Conservation (phyloP, 2,329 filamentous ascomycete species). For the Leptodontidium sp. region DNA sequence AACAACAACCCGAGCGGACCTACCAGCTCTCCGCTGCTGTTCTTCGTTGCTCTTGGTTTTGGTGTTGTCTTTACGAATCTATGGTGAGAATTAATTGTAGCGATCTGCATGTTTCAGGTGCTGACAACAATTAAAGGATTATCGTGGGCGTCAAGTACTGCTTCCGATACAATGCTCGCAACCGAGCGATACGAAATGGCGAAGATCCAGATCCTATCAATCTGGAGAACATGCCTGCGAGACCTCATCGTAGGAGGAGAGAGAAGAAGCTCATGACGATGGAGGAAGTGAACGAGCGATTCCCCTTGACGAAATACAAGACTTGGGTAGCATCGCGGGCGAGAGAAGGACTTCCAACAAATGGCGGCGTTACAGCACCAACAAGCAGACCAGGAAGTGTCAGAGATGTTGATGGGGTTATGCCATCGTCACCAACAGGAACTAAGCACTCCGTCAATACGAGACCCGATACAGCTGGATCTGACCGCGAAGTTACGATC, state of each 20-base stretch:
- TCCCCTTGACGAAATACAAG: constrained; percentile 97
- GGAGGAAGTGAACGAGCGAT: constrained; percentile 98
- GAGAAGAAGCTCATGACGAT: constrained; percentile 99
- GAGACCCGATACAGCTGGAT: constrained; percentile 37
- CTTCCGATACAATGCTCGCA: constrained; percentile 96
- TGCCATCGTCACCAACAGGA: constrained; percentile 49
- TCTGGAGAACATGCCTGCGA: constrained; percentile 78
- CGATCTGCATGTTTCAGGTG: constrained; percentile 40
- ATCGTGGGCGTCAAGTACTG: constrained; percentile 99
- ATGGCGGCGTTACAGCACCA: constrained; percentile 81
- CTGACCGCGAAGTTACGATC: constrained; percentile 33
- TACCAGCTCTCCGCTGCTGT: constrained; percentile 79
- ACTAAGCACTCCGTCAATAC: constrained; percentile 48
- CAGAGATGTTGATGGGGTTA: constrained; percentile 68
- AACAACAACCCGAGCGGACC: constrained; percentile 48
- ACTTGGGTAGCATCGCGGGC: constrained; percentile 87
- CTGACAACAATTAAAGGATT: constrained; percentile 70
- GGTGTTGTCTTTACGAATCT: constrained; percentile 98
- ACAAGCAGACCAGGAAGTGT: constrained; percentile 78
- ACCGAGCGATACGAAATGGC: constrained; percentile 77
- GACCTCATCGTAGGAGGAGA: constrained; percentile 83
- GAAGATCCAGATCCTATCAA: constrained; percentile 91
- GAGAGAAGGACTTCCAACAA: constrained; percentile 81
- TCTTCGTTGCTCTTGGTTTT: constrained; percentile 96
- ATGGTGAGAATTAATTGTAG: constrained; percentile 70